Conservation (phyloP, 495 filamentous ascomycete genomes). For the Aspergillus indologenus region DNA sequence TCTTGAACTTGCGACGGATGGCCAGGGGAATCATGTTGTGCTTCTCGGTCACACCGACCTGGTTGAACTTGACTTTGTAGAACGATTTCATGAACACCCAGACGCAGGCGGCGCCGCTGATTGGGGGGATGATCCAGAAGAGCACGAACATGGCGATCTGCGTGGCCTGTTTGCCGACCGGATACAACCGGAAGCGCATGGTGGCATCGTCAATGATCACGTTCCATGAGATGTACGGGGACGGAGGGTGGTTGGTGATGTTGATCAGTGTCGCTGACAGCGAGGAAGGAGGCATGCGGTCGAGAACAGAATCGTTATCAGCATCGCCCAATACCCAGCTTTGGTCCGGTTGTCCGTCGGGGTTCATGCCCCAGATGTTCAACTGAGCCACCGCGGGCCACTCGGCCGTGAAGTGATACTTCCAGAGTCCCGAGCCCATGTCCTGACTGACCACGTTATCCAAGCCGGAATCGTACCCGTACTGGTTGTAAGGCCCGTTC, state of each 20-base stretch:
- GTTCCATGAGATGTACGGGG: slow-evolving; percentile 54
- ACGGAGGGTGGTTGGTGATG: slow-evolving; percentile 52
- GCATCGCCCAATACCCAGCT: slow-evolving; percentile 58
- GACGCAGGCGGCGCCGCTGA: slow-evolving; percentile 47
- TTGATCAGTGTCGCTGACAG: slow-evolving; percentile 56
- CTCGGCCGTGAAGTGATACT: slow-evolving; percentile 60
- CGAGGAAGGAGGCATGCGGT: slow-evolving; percentile 59
- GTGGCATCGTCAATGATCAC: slow-evolving; percentile 55
- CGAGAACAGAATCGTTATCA: slow-evolving; percentile 57
- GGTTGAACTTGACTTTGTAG: slow-evolving; percentile 69
- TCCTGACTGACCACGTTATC: slow-evolving; percentile 52
- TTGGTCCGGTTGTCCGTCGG: slow-evolving; percentile 59
- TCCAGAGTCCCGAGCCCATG: slow-evolving; percentile 50
- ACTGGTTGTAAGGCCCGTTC: slow-evolving; percentile 64
- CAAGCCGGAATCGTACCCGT: slow-evolving; percentile 63
- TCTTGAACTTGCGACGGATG: slow-evolving; percentile 33
- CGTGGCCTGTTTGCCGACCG: slow-evolving; percentile 48
- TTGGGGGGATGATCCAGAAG: slow-evolving; percentile 52
- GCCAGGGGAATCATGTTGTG: slow-evolving; percentile 28
- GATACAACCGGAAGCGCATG: slow-evolving; percentile 50
- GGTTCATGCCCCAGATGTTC: slow-evolving; percentile 68
- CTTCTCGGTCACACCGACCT: slow-evolving; percentile 55
- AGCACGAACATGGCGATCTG: slow-evolving; percentile 59
- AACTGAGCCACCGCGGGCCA: slow-evolving; percentile 62
- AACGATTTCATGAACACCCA: slow-evolving; percentile 63